Percentiles rank a stretch among this genome's conserved stretches.
phyloP scores from a whole-genome alignment of 2,329 filamentous ascomycete species.

The Cordyceps farinosa region DNA sequence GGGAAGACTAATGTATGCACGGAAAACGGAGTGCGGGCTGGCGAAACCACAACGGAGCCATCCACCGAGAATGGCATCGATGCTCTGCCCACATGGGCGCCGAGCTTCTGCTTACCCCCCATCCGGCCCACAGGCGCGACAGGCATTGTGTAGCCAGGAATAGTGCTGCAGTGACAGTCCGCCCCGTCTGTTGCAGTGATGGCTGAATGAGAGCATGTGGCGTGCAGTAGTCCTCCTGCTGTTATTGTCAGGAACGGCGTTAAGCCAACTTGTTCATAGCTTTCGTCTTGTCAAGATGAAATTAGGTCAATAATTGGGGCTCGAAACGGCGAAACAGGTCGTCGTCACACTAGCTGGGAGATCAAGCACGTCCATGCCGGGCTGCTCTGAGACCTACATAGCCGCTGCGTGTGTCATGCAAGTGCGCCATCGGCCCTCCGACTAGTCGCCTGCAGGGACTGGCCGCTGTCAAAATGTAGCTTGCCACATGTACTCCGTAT shows the following conservation, averaged over 20 bases:
- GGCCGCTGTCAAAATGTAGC: not conserved
- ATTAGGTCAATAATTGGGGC: not conserved
- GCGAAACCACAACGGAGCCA: conserved; percentile 15
- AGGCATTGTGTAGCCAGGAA: conserved; percentile 1
- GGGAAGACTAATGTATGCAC: conserved; percentile 18
- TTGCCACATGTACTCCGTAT: not conserved
- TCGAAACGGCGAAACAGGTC: not conserved
- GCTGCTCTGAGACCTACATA: conserved; percentile 34
- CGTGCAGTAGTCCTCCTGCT: not conserved
- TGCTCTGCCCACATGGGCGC: conserved; percentile 12
- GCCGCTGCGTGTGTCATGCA: conserved; percentile 41
- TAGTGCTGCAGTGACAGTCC: conserved; percentile 3
- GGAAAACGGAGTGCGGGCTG: conserved; percentile 14
- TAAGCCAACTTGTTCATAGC: not conserved
- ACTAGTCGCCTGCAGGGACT: conserved; percentile 15
- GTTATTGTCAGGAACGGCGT: not conserved
- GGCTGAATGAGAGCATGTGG: not conserved
- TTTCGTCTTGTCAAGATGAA: not conserved
- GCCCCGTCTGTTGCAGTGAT: not conserved
- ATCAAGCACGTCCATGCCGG: not conserved
- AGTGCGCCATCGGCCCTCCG: conserved; percentile 32
- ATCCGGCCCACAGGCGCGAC: not conserved
- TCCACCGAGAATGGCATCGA: conserved; percentile 18
- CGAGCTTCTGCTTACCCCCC: conserved; percentile 16
- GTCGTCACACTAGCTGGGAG: conserved; percentile 2